These are phyloP conservation scores for Naematelia aurantialba DNA, from an alignment of 768 basidiomycete genomes.

Conservation along the genomic window DNA sequence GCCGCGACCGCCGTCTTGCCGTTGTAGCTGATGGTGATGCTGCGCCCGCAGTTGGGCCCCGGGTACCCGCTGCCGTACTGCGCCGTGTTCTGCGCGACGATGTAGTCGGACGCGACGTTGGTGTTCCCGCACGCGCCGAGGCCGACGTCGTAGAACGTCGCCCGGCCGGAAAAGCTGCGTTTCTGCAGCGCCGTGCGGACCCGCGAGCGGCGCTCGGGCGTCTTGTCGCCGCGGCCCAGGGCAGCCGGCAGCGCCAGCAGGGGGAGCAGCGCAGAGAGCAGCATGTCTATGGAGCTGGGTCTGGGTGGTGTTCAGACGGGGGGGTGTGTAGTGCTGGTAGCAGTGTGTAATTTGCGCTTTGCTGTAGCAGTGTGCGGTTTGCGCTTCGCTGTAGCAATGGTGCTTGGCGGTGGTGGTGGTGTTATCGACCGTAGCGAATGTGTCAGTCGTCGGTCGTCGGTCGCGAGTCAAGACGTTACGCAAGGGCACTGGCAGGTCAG, in stretches of 20 bases:
- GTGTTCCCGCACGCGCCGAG: conserved; percentile 54
- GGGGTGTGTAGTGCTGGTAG: too few relatives aligned
- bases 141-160: conserved; percentile 54
- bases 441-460: too few relatives aligned
- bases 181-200: background rate
- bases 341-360: too few relatives aligned
- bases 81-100: conserved; percentile 49
- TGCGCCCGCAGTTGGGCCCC: conserved; percentile 62
- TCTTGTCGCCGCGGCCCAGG: background rate
- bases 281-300: too few relatives aligned
- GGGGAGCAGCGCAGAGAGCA: background rate
- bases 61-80: conserved; percentile 59
- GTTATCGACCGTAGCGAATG: too few relatives aligned
- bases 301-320: too few relatives aligned
- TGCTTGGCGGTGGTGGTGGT: too few relatives aligned
- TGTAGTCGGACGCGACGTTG: conserved; percentile 50
- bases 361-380: too few relatives aligned
- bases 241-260: background rate
- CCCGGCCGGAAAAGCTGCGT: conserved; percentile 25
- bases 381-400: too few relatives aligned
- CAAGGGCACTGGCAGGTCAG: too few relatives aligned
- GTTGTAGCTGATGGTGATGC: conserved; percentile 61
- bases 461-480: too few relatives aligned
- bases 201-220: background rate
- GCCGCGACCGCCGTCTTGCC: conserved; percentile 61